Evolutionary conservation across 2,329 filamentous ascomycete species (phyloP).

Genomic region (Nannizziopsis arthrosporioides): DNA sequence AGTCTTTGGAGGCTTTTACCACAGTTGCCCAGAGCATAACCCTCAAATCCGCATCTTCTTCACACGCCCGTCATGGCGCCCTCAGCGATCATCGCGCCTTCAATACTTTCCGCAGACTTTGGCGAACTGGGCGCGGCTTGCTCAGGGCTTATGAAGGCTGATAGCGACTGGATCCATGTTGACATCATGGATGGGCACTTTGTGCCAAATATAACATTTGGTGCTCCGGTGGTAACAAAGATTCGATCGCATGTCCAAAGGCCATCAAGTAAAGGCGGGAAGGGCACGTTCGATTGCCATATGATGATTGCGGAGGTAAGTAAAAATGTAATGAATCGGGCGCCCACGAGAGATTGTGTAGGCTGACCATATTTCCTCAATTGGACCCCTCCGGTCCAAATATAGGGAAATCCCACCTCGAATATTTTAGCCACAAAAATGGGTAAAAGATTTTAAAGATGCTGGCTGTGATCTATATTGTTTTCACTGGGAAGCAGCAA

Average conservation of each 20-base stretch:
- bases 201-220: conserved; percentile 96
- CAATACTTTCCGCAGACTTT: conserved; percentile 97
- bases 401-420: background rate
- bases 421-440: conserved; percentile 72
- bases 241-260: conserved; percentile 75
- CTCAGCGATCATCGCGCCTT: conserved; percentile 87
- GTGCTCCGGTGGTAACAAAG: conserved; percentile 86
- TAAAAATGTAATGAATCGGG: background rate
- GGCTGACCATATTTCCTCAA: too few species aligned
- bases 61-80: conserved; percentile 55
- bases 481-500: conserved; percentile 97
- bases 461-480: conserved; percentile 98
- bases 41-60: too few species aligned
- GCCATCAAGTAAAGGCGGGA: conserved; percentile 57
- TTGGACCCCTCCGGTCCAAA: background rate
- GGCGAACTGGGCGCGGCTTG: conserved; percentile 77
- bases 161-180: conserved; percentile 87
- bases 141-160: conserved; percentile 68
- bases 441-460: conserved; percentile 88
- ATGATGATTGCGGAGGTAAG: conserved; percentile 98
- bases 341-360: too few species aligned
- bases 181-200: conserved; percentile 99
- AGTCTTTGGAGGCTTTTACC: too few species aligned
- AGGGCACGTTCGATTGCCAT: conserved; percentile 96
- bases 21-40: too few species aligned